A percentile compares a stretch with the other conserved stretches of the same genome.
Conservation (phyloP, 495 filamentous ascomycete species). For the Apodospora peruviana region DNA sequence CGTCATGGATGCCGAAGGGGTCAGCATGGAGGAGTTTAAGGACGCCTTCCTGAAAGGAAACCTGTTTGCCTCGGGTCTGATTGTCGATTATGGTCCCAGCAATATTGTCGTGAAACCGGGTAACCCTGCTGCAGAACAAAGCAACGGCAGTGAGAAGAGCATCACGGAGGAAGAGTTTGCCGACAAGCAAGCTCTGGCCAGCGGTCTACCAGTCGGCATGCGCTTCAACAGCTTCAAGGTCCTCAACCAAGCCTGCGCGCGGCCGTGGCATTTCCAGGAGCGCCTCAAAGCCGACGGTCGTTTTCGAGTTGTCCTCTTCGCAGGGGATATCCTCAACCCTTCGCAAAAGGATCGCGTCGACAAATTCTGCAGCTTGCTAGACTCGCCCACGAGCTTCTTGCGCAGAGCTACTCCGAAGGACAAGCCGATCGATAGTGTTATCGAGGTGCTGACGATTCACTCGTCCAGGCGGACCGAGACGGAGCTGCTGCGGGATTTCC, state of each 20-base stretch:
- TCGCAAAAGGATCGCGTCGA: constrained; percentile 42
- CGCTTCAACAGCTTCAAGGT: constrained; percentile 56
- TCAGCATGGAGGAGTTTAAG: constrained; percentile 42
- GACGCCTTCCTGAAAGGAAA: constrained; percentile 32
- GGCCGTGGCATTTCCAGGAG: constrained; percentile 50
- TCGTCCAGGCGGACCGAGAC: constrained; percentile 43
- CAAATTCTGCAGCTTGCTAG: constrained; percentile 36
- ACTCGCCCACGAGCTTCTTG: constrained; percentile 29
- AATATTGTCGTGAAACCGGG: constrained; percentile 21
- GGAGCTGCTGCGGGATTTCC: constrained; percentile 52
- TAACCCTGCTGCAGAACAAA: constrained; percentile 10
- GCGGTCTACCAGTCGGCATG: constrained; percentile 35
- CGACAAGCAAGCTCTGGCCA: constrained; percentile 18
- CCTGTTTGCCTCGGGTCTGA: constrained; percentile 32
- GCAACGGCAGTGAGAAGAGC: constrained; percentile 46
- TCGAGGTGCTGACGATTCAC: constrained; percentile 61
- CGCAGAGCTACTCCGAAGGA: constrained; percentile 38
- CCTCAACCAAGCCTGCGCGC: constrained; percentile 53
- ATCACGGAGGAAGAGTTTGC: constrained; percentile 12
- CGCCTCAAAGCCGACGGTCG: constrained; percentile 48
- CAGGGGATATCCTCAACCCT: constrained; percentile 47
- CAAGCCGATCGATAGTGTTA: constrained; percentile 31
- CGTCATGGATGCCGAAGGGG: constrained; percentile 35
- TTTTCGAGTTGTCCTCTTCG: constrained; percentile 62
- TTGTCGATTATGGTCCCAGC: constrained; percentile 29